phyloP scores from a whole-genome alignment of 2,329 filamentous ascomycete species.

The Colletotrichum eremochloae region DNA sequence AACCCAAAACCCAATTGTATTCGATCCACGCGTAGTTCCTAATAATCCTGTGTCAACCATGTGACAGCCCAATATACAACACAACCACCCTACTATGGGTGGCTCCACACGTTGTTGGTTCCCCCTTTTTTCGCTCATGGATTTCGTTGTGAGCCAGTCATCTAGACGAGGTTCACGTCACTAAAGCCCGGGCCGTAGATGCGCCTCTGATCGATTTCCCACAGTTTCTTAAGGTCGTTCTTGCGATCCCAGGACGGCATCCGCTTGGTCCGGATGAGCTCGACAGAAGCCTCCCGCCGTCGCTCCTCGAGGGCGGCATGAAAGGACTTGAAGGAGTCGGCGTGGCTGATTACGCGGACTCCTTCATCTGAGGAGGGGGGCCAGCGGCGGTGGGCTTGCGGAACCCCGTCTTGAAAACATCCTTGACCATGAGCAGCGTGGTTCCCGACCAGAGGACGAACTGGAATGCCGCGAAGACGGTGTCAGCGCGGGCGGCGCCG shows the following conservation, averaged over 20 bases:
- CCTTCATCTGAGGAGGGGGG: constrained; percentile 43
- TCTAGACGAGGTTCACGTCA: constrained; percentile 42
- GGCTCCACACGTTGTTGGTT: background rate
- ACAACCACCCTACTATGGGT: background rate
- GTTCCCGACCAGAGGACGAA: constrained; percentile 68
- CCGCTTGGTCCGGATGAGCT: constrained; percentile 31
- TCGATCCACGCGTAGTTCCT: constrained; percentile 18
- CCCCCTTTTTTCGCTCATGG: background rate
- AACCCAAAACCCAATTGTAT: constrained; percentile 36
- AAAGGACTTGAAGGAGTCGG: constrained; percentile 32
- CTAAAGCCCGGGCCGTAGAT: constrained; percentile 41
- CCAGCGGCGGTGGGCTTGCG: constrained; percentile 48
- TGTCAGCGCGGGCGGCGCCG: constrained; percentile 65
- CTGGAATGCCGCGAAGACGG: constrained; percentile 66
- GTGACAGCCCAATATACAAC: constrained; percentile 5
- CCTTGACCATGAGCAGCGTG: constrained; percentile 59
- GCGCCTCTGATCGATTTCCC: constrained; percentile 39
- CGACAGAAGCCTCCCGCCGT: constrained; percentile 36
- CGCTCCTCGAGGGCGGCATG: constrained; percentile 34
- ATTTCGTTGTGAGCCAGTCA: constrained; percentile 23
- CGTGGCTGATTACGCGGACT: constrained; percentile 40
- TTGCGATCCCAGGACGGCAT: constrained; percentile 39
- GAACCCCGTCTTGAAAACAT: constrained; percentile 61
- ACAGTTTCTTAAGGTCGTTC: constrained; percentile 24
- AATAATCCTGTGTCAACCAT: constrained; percentile 8